Conservation (phyloP, 2,329 filamentous ascomycete species). For the Aspergillus ustus region DNA sequence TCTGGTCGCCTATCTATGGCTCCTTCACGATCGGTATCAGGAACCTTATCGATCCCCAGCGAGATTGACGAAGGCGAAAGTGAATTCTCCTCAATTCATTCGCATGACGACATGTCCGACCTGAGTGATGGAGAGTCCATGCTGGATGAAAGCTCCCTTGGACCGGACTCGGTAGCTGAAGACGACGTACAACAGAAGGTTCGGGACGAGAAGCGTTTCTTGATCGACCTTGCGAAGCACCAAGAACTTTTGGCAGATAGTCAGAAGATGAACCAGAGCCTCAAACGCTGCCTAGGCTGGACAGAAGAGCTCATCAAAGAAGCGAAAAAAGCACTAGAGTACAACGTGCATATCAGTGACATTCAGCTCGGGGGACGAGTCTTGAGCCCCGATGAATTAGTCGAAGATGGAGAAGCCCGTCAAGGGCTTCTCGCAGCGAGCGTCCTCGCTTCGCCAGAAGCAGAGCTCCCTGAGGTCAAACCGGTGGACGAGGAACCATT, state of each 20-base stretch:
- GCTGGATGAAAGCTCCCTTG: constrained; percentile 44
- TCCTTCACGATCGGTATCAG: constrained; percentile 52
- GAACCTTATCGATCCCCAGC: constrained; percentile 52
- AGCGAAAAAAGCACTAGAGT: constrained; percentile 83
- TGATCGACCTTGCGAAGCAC: constrained; percentile 84
- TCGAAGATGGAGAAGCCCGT: constrained; percentile 29
- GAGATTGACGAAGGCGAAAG: constrained; percentile 44
- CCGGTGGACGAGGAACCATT: neutral
- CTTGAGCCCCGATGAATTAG: constrained; percentile 68
- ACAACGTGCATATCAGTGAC: constrained; percentile 77
- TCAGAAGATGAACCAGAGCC: constrained; percentile 92
- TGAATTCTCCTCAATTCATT: constrained; percentile 35
- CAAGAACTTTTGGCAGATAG: constrained; percentile 86
- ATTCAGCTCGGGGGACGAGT: constrained; percentile 81
- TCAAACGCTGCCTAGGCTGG: constrained; percentile 86
- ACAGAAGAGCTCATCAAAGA: constrained; percentile 90
- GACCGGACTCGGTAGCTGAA: constrained; percentile 39
- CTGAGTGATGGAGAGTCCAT: constrained; percentile 44
- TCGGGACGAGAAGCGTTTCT: constrained; percentile 80
- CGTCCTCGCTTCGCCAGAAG: neutral
- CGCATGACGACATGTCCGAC: constrained; percentile 44
- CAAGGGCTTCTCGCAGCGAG: constrained; percentile 6
- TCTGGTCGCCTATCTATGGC: constrained; percentile 73
- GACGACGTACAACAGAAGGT: constrained; percentile 61
- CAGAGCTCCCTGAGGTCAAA: neutral